phyloP scores from a whole-genome alignment of 2,329 filamentous ascomycete species.

The Monosporascus ibericus region DNA sequence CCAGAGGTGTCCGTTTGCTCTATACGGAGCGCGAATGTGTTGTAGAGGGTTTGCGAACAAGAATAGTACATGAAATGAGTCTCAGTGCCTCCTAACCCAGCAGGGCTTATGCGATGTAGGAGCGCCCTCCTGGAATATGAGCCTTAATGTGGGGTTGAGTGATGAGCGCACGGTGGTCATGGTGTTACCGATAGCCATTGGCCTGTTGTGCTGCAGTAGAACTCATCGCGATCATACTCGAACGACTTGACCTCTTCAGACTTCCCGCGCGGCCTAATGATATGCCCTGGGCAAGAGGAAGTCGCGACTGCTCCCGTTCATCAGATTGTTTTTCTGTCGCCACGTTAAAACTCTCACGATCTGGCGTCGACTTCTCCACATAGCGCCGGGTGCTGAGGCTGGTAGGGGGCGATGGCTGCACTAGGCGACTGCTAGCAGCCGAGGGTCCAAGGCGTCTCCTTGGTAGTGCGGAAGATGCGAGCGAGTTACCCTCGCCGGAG shows the following conservation, averaged over 20 bases:
- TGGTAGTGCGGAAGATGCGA: slow-evolving; percentile 42
- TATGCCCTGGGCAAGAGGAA: slow-evolving; percentile 36
- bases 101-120: slow-evolving; percentile 14
- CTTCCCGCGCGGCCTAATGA: slow-evolving; percentile 40
- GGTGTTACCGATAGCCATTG: slow-evolving; percentile 37
- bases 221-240: slow-evolving; percentile 34
- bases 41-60: not conserved
- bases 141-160: slow-evolving; percentile 25
- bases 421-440: slow-evolving; percentile 41
- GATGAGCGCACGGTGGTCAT: slow-evolving; percentile 25
- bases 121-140: slow-evolving; percentile 15
- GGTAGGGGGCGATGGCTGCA: slow-evolving; percentile 31
- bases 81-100: slow-evolving; percentile 11
- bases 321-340: slow-evolving; percentile 31
- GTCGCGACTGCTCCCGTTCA: slow-evolving; percentile 37
- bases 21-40: not conserved
- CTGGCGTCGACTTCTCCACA: slow-evolving; percentile 38
- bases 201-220: slow-evolving; percentile 33
- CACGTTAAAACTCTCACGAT: slow-evolving; percentile 32
- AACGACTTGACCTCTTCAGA: slow-evolving; percentile 37
- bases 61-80: not conserved
- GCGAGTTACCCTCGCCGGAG: slow-evolving; percentile 24
- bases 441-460: slow-evolving; percentile 48
- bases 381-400: slow-evolving; percentile 37
- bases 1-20: not conserved